These are phyloP conservation scores for Pythium rhizo-oryzae DNA, from an alignment of 352 stramenopile species.

Conservation along the genomic window DNA sequence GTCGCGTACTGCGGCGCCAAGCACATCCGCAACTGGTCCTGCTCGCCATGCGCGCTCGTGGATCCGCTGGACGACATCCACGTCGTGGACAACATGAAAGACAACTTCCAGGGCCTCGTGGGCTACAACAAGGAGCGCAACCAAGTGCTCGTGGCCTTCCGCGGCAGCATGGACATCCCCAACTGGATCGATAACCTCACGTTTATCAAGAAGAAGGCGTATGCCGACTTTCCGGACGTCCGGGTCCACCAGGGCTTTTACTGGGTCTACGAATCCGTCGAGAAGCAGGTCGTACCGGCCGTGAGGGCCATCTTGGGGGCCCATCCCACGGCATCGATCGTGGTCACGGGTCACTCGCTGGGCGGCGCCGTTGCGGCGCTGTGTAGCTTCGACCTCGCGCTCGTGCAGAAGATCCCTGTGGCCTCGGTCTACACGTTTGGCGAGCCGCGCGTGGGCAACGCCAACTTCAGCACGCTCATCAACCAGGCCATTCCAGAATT, in stretches of 20 bases:
- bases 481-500: conserved; percentile 58
- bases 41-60: conserved; percentile 67
- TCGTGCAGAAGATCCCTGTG: conserved; percentile 61
- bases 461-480: conserved; percentile 58
- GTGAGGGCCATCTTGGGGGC: conserved; percentile 36
- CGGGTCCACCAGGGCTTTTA: conserved; percentile 82
- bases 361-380: conserved; percentile 73
- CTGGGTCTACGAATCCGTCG: conserved; percentile 76
- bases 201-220: conserved; percentile 75
- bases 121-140: conserved; percentile 62
- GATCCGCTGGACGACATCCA: conserved; percentile 45
- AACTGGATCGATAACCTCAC: conserved; percentile 90
- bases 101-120: conserved; percentile 82
- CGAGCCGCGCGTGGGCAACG: conserved; percentile 75
- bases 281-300: conserved; percentile 42
- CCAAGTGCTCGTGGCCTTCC: conserved; percentile 73
- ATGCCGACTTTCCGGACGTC: conserved; percentile 58
- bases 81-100: conserved; percentile 68
- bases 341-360: conserved; percentile 78
- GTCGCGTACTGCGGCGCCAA: conserved; percentile 72
- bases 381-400: conserved; percentile 74
- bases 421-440: conserved; percentile 72
- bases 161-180: conserved; percentile 78
- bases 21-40: conserved; percentile 79
- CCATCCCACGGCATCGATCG: conserved; percentile 49